phyloP scores from a whole-genome alignment of 2,329 filamentous ascomycete genomes.

The Diaporthe citrichinensis region DNA sequence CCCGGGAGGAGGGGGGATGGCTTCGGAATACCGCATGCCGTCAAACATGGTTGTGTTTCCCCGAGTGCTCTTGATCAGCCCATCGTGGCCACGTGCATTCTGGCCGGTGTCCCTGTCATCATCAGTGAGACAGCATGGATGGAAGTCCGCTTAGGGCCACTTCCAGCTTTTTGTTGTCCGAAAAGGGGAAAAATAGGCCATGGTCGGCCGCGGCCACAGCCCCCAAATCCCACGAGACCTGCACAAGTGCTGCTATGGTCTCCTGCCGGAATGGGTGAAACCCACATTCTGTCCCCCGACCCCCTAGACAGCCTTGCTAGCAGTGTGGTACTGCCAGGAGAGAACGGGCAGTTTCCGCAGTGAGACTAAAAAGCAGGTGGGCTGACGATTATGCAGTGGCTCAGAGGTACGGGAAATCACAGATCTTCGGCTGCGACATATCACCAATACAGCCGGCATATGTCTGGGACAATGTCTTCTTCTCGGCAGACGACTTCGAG shows the following conservation, averaged over 20 bases:
- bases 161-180: not conserved
- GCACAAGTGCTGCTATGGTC: not conserved
- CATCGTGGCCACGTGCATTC: constrained; percentile 2
- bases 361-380: not conserved
- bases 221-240: not conserved
- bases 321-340: not conserved
- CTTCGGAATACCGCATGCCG: not conserved
- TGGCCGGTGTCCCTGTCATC: constrained; percentile 6
- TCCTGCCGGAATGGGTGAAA: not conserved
- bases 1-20: not conserved
- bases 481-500: constrained; percentile 67
- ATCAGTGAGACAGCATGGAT: constrained; percentile 12
- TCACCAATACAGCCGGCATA: constrained; percentile 67
- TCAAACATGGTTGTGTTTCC: constrained; percentile 15
- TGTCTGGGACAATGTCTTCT: constrained; percentile 65
- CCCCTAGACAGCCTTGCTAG: not conserved
- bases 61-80: not conserved
- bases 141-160: not conserved
- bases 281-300: not conserved
- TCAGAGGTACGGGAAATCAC: constrained; percentile 59
- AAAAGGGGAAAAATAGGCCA: not conserved
- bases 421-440: constrained; percentile 64
- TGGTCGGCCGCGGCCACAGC: not conserved
- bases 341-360: not conserved
- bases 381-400: constrained; percentile 55